These are phyloP conservation scores for Juncus inflexus DNA, from an alignment of 176 grass and related monocot species.

Conservation along the genomic window DNA sequence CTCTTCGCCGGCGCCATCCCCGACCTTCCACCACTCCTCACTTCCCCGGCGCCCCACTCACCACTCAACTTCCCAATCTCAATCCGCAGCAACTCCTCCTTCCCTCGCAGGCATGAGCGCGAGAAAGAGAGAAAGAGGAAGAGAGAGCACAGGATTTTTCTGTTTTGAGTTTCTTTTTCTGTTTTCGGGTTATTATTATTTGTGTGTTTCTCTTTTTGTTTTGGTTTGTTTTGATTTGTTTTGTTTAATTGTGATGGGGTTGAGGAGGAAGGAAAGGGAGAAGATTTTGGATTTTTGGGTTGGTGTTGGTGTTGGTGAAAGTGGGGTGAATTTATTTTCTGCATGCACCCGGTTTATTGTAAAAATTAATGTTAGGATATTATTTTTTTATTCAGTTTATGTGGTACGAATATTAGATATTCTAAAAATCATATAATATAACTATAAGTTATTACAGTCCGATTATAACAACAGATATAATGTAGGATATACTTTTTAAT, in stretches of 20 bases:
- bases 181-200: not conserved
- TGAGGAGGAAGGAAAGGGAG: not conserved
- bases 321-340: conserved; percentile 10
- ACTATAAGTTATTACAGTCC: too few species aligned
- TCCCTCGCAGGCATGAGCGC: conserved; percentile 16
- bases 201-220: conserved; percentile 7
- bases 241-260: conserved; percentile 15
- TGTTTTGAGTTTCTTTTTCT: conserved; percentile 36
- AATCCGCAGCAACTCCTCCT: not conserved
- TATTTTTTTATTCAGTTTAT: too few species aligned
- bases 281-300: conserved; percentile 13
- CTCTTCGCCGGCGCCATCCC: conserved; percentile 63
- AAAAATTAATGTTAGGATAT: too few species aligned
- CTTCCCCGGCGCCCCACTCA: not conserved
- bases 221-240: conserved; percentile 12
- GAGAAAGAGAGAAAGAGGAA: conserved; percentile 29
- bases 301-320: conserved; percentile 11
- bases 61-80: conserved; percentile 9
- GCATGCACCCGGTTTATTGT: conserved; percentile 15
- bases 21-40: conserved; percentile 32
- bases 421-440: too few species aligned
- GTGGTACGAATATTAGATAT: too few species aligned
- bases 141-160: conserved; percentile 33
- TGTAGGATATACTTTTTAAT: too few species aligned
- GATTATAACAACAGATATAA: too few species aligned